Base-by-base conservation (phyloP, 306 rosid species). In the Crotalaria pallida region DNA sequence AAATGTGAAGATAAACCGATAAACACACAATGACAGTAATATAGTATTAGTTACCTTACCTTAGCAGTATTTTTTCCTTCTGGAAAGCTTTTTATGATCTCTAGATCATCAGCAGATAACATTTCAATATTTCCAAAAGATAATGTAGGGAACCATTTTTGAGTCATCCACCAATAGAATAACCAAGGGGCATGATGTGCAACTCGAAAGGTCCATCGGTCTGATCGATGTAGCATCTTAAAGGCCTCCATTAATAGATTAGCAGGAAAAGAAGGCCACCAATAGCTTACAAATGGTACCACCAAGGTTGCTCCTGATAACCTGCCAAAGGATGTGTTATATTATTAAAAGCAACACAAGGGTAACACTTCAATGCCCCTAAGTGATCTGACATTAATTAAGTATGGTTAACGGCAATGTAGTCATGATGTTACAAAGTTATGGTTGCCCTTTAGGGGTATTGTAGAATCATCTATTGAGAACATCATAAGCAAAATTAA, bases 161-260 rank as follows among this genome's bases (percentile, higher is more conserved):
- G 96, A 8, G 92, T 88, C 87, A 83, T 84, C 95, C 96, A 92
- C 96, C 96, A 83, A 53, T 92, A 38, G 58, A 78, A 70, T 31
- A 92, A 78, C 92, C 96, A 88, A 76, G 98, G 96, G 10, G 86
- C 65, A 38, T 83, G 52, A 82, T 67, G 96, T 24, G 95, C 91
- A 71, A 92, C 82, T 29, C 67, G 59, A 47, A 84, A 83, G 9
- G 87, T 69, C 86, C 85, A 56, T 71, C 66, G 84, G 41, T 72
- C 82, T 15, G 86, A 38, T 17, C 0, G 23, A 5, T 79, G 86
- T 33, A 89, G 71, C 66, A 10, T 79, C 34, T 13, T 15, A 48
- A 89, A 27, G 43, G 78, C 62, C 18, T 80, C 87, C 47, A 45
- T 81, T 29, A 73, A 16, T 51, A 88, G 21, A 67, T 81, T 63